Conservation (phyloP, 352 stramenopile genomes). For the Elongisporangium senticosum region DNA sequence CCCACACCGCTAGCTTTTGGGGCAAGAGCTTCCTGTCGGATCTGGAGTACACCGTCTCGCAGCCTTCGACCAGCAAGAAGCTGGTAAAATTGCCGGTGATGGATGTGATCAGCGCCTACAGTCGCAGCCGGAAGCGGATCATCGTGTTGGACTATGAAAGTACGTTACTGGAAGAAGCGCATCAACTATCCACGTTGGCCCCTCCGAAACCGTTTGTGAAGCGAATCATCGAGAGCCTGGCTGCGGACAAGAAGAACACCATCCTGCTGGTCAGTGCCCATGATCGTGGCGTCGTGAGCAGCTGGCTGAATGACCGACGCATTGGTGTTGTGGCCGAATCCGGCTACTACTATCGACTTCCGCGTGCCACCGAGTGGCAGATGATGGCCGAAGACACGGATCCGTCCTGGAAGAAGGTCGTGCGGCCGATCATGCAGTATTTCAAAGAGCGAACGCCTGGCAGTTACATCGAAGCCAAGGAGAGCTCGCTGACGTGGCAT, state of each 20-base stretch:
- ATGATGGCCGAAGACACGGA: constrained; percentile 54
- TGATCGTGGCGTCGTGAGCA: constrained; percentile 67
- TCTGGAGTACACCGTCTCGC: constrained; percentile 44
- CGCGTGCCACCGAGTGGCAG: constrained; percentile 45
- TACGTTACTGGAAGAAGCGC: constrained; percentile 63
- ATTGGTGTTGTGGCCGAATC: constrained; percentile 57
- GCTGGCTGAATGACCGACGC: constrained; percentile 56
- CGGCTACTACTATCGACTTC: constrained; percentile 54
- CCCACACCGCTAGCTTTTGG: constrained; percentile 82
- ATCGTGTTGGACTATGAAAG: constrained; percentile 81
- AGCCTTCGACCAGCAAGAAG: constrained; percentile 33
- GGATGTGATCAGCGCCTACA: constrained; percentile 53
- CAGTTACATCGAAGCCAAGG: constrained; percentile 59
- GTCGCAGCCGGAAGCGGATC: constrained; percentile 46
- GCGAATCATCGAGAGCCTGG: constrained; percentile 49
- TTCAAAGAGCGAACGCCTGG: constrained; percentile 67
- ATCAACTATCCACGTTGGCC: constrained; percentile 50
- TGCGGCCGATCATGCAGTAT: constrained; percentile 71
- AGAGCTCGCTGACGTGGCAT: constrained; percentile 60
- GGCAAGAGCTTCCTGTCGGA: constrained; percentile 76
- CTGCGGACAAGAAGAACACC: constrained; percentile 47
- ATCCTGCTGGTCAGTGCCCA: constrained; percentile 54
- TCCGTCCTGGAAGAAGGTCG: constrained; percentile 66
- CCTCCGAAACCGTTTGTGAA: constrained; percentile 57
- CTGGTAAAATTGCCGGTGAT: constrained; percentile 37